Evolutionary conservation across 2,329 filamentous ascomycete species (phyloP).

Genomic region (Nemania sp.): DNA sequence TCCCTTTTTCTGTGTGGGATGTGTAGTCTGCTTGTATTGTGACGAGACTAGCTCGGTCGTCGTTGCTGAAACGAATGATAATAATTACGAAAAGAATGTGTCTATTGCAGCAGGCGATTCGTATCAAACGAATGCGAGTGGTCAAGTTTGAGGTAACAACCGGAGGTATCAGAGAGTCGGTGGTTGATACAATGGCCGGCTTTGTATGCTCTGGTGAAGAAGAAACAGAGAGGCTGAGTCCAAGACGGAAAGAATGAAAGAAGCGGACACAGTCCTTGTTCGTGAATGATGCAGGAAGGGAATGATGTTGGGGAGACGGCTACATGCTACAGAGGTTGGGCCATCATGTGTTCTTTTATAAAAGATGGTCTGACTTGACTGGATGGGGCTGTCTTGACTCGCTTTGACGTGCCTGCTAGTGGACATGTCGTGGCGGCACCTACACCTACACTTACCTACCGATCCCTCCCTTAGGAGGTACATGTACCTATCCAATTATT

Average conservation of each 20-base stretch:
- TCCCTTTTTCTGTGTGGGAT: conserved; percentile 7
- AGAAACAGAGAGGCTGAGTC: too few species aligned
- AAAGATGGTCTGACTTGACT: too few species aligned
- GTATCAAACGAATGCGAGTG: conserved; percentile 26
- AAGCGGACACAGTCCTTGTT: conserved; percentile 19
- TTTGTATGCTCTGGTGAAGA: too few species aligned
- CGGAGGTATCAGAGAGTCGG: not conserved
- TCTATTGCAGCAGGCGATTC: too few species aligned
- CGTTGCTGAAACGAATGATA: not conserved
- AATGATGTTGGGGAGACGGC: not conserved
- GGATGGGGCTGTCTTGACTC: too few species aligned
- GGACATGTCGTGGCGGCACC: too few species aligned
- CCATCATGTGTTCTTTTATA: too few species aligned
- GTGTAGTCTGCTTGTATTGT: conserved; percentile 10
- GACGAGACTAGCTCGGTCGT: conserved; percentile 30
- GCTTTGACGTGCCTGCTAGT: too few species aligned
- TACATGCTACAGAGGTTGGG: not conserved
- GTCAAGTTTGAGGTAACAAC: not conserved
- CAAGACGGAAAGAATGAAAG: not conserved
- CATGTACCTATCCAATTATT: too few species aligned
- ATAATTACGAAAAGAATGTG: not conserved
- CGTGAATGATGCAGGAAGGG: not conserved
- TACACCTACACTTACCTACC: too few species aligned
- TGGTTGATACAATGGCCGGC: too few species aligned
- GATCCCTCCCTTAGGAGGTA: too few species aligned